phyloP scores from a whole-genome alignment of 805 yeast species.

The Suhomyces emberorum region DNA sequence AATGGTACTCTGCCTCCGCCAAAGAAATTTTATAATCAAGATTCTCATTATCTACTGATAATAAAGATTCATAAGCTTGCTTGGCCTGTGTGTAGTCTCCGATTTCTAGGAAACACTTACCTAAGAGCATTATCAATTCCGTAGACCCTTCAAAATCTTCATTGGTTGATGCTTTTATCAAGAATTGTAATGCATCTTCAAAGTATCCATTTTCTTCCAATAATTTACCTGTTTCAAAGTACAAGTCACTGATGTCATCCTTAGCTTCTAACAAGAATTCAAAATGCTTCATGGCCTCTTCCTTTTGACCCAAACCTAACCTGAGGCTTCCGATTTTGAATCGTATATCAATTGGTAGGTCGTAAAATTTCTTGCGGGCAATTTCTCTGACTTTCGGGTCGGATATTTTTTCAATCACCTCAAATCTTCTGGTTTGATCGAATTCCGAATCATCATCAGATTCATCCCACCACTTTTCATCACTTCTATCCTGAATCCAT shows the following conservation, averaged over 20 bases:
- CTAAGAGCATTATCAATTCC: slow-evolving; percentile 59
- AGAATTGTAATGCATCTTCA: slow-evolving; percentile 72
- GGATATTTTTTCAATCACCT: slow-evolving; percentile 25
- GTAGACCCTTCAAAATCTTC: slow-evolving; percentile 47
- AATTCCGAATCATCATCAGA: slow-evolving; percentile 72
- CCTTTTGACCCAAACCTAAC: slow-evolving; percentile 55
- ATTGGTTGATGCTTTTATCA: slow-evolving; percentile 52
- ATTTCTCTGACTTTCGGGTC: slow-evolving; percentile 10
- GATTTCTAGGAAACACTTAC: slow-evolving; percentile 71
- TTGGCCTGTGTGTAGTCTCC: slow-evolving; percentile 68
- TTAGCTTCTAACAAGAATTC: slow-evolving; percentile 53
- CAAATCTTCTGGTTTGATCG: slow-evolving; percentile 66
- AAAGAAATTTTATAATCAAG: slow-evolving; percentile 72
- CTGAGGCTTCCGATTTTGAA: slow-evolving; percentile 76
- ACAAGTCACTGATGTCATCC: slow-evolving; percentile 69
- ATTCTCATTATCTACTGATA: slow-evolving; percentile 57
- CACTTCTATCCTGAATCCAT: slow-evolving; percentile 73
- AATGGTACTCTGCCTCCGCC: slow-evolving; percentile 75
- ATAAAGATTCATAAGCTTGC: slow-evolving; percentile 51
- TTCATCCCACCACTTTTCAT: slow-evolving; percentile 66
- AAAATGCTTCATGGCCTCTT: slow-evolving; percentile 75
- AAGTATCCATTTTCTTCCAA: slow-evolving; percentile 66
- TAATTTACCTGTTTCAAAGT: slow-evolving; percentile 70
- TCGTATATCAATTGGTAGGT: slow-evolving; percentile 83
- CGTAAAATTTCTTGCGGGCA: slow-evolving; percentile 25